Percentiles rank a stretch among this genome's conserved stretches.
These are phyloP conservation scores for Dactylellina drechsleri DNA, from an alignment of 2,329 filamentous ascomycete species.

Conservation along the genomic window DNA sequence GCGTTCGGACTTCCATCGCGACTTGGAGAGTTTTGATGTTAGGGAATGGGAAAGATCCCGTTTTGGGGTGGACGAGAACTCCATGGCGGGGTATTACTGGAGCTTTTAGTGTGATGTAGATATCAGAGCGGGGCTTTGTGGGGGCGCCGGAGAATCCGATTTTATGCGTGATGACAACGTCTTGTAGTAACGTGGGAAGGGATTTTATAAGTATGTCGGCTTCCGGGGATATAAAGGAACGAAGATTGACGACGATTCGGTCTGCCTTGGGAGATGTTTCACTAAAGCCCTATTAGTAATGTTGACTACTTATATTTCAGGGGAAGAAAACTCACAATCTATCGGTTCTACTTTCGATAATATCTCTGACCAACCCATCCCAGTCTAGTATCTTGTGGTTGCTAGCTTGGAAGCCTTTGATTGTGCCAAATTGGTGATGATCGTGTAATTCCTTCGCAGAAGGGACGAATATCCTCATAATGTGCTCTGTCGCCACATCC, in stretches of 20 bases:
- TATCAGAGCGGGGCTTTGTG: constrained; percentile 87
- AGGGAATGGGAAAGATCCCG: constrained; percentile 80
- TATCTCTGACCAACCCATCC: constrained; percentile 58
- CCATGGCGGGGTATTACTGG: constrained; percentile 77
- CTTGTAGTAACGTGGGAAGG: constrained; percentile 86
- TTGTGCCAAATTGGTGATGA: constrained; percentile 49
- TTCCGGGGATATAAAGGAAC: constrained; percentile 79
- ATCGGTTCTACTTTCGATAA: constrained; percentile 58
- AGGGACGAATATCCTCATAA: constrained; percentile 59
- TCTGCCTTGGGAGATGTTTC: constrained; percentile 78
- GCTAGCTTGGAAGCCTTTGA: constrained; percentile 52
- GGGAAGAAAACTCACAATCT: constrained; percentile 56
- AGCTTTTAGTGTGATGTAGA: constrained; percentile 86
- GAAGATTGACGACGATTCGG: constrained; percentile 80
- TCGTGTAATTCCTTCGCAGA: constrained; percentile 49
- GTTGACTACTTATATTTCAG: background rate
- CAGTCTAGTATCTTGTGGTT: constrained; percentile 57
- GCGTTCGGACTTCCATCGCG: constrained; percentile 81
- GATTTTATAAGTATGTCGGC: constrained; percentile 82
- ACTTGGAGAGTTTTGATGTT: constrained; percentile 82
- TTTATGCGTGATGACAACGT: constrained; percentile 81
- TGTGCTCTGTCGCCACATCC: constrained; percentile 58
- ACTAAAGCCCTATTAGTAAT: constrained; percentile 53
- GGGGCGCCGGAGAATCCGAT: constrained; percentile 95
- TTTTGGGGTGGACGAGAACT: constrained; percentile 75